Evolutionary conservation across 1,284 basidiomycete species (phyloP).

Genomic region (Tilletiopsis washingtonensis): DNA sequence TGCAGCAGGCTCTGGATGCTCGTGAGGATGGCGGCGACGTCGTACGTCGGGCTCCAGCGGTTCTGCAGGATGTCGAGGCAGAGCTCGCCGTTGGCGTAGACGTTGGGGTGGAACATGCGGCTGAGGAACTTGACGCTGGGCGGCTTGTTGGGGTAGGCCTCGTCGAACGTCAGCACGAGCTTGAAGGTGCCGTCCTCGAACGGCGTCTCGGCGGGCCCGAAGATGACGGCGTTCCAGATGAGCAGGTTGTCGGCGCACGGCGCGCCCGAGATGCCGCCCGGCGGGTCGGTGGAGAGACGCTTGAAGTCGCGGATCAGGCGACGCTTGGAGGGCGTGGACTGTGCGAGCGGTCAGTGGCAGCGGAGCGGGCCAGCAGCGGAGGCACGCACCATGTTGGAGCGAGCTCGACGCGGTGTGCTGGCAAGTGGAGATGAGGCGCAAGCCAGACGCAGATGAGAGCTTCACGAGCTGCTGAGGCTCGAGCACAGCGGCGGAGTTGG

Average conservation of each 20-base stretch:
- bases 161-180: slow-evolving; percentile 87
- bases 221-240: slow-evolving; percentile 99
- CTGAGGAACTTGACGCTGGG: slow-evolving; percentile 94
- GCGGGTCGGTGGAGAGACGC: slow-evolving; percentile 83
- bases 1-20: slow-evolving; percentile 90
- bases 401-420: neutral
- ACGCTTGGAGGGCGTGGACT: slow-evolving; percentile 46
- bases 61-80: slow-evolving; percentile 98
- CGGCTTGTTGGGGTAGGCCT: slow-evolving; percentile 96
- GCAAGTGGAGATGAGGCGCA: neutral
- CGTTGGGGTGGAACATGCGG: slow-evolving; percentile 98
- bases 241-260: slow-evolving; percentile 97
- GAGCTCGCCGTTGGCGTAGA: slow-evolving; percentile 94
- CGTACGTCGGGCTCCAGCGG: slow-evolving; percentile 95
- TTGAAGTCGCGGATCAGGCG: slow-evolving; percentile 60
- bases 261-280: slow-evolving; percentile 88
- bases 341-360: neutral
- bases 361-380: neutral
- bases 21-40: slow-evolving; percentile 94
- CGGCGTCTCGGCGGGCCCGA: slow-evolving; percentile 94
- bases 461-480: too few relatives aligned
- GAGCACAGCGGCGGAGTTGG: too few relatives aligned
- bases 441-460: too few relatives aligned
- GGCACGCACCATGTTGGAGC: neutral
- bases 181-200: slow-evolving; percentile 99